Evolutionary conservation across 163 green algal species (phyloP), one percentile per base, ranked within the genome.

Genomic region (Scenedesmus sp.): DNA sequence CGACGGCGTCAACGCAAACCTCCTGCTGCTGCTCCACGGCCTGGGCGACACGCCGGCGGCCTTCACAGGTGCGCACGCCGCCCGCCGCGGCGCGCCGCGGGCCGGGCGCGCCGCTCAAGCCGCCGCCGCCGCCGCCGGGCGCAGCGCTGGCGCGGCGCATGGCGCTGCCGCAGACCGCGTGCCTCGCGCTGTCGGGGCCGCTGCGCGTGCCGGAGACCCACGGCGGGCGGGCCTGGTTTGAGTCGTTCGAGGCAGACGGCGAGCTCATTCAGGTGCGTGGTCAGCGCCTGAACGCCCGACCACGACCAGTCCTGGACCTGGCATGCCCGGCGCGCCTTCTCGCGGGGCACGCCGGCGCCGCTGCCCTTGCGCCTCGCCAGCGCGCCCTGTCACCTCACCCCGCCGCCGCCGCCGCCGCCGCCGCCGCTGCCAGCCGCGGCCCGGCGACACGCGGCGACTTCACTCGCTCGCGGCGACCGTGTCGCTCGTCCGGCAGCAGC

Each of bases 181-280:
- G 44, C 60, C 29, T 65, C 29, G 72, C 72, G 13, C 31, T 80
- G 47, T 70, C 72, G n/a, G 72, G 72, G 1, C 60, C 58, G 2
- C 44, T 80, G 29, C 11, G 17, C 7, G 60, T 80, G 29, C 70
- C 77, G 11, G 66, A 78, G 47, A 78, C 44, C 14, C 47, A 50
- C 28, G 77, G 65, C 6, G 77, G 77, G 7, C 44, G 77, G 3
- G 57, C 66, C 2, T 83, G 77, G 77, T 72, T 78, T 28, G 39
- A 22, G 13, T 44, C 57, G 14, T 78, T 67, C 74, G 77, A 78
- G n/a, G 57, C 60, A 11, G 47, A 74, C 29, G 72, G 57, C 33
- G 57, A 83, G 53, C 65, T 78, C 2, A 83, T 83, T 57, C 33
- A 82, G 75, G 75, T 82, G 57, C 33, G 39, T 10, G 39, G 7